Evolutionary conservation across 2,329 filamentous ascomycete genomes (phyloP), one percentile per base, ranked within the genome.

Genomic region (Fulvia fulva): DNA sequence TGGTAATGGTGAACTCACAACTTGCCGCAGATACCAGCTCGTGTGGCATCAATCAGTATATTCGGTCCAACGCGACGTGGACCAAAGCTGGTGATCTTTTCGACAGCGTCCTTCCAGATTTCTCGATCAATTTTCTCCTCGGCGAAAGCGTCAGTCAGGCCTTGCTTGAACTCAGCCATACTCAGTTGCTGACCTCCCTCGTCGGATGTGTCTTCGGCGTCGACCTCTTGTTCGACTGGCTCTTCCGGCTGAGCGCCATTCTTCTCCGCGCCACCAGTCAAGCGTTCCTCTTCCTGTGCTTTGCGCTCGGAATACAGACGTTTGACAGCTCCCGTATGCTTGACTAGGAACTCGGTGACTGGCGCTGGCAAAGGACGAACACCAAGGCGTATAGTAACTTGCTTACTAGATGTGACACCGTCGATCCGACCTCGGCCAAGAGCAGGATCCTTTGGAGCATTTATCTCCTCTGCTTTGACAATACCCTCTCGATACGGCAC

Each of bases 401-500:
- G 91, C 74, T 95, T 96, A 28, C 91, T 96, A 59, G 87, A 87
- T 0, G 91, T 96, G 9, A 86, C 80, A 4, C 84, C 84, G 23
- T 91, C 78, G 0, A 95, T 87, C 0, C 84, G 88, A 49, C 94
- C 94, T 69, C 94, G 83, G 1, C 92, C 92, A 19, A 97, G 80
- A 12, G 95, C 90, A 63, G 92, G 88, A 74, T 95, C 90, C 59
- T 82, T 90, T 0, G 91, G 89, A 1, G 91, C 86, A 23, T 91
- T 87, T 94, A 99, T 99, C 74, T 99, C 94, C 37, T 91, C 85
- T 0, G 87, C 89, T 41, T 67, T 66, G 43, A 97, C 87, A 58
- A 96, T 96, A 0, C 91, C 94, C 76, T 99, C 94, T 57, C 92
- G 83, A 74, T 96, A 99, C 0, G 94, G 94, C 14, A 99, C 94